phyloP scores from a whole-genome alignment of 1,139 yeast species.

The Candida gigantensis region DNA sequence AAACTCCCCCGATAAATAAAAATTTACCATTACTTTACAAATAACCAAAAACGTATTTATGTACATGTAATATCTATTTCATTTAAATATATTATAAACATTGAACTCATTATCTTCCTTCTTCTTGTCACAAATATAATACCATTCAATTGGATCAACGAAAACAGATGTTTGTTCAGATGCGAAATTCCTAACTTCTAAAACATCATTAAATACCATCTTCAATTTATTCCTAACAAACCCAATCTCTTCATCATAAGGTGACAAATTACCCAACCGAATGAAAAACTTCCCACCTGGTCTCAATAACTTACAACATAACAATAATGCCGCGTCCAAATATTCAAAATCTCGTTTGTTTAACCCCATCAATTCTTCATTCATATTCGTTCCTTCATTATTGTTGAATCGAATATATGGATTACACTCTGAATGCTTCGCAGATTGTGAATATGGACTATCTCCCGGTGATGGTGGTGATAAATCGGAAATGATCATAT shows the following conservation, averaged over 20 bases:
- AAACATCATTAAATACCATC: constrained; percentile 60
- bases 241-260: constrained; percentile 51
- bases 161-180: neutral
- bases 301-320: constrained; percentile 67
- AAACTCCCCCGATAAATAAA: too few relatives aligned
- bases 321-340: constrained; percentile 86
- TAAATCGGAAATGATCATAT: constrained; percentile 85
- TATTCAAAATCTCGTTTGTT: constrained; percentile 52
- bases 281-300: constrained; percentile 75
- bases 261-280: constrained; percentile 65
- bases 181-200: constrained; percentile 17
- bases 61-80: neutral
- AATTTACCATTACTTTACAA: too few relatives aligned
- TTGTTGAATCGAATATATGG: constrained; percentile 51
- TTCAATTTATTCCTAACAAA: constrained; percentile 56
- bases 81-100: constrained; percentile 44
- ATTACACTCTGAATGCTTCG: constrained; percentile 74
- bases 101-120: constrained; percentile 39
- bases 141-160: constrained; percentile 57
- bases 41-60: too few relatives aligned
- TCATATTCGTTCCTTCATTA: constrained; percentile 27
- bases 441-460: too few relatives aligned
- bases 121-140: constrained; percentile 65
- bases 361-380: constrained; percentile 28
- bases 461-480: too few relatives aligned